These are phyloP conservation scores for Geranium incanum DNA, from an alignment of 441 rosid genomes.

Conservation along the genomic window DNA sequence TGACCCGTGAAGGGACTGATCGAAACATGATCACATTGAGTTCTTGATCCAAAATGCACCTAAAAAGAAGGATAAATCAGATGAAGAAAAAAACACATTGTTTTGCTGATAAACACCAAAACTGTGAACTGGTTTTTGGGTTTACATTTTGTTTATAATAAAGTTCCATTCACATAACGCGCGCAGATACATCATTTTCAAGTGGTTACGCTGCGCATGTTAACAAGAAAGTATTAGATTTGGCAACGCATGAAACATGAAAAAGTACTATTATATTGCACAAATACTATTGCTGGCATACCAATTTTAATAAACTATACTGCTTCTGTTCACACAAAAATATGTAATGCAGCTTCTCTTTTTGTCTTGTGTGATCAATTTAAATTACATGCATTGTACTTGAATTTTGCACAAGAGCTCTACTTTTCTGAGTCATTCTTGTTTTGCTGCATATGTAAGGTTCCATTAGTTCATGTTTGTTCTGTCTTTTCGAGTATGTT, in stretches of 20 bases:
- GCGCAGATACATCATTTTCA: slow-evolving; percentile 16
- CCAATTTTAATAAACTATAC: neutral
- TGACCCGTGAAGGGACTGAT: neutral
- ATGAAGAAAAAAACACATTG: neutral
- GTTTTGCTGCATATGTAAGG: slow-evolving; percentile 11
- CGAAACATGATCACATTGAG: neutral
- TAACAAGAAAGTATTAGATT: slow-evolving; percentile 24
- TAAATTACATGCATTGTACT: neutral
- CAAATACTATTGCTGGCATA: neutral
- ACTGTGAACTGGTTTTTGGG: neutral
- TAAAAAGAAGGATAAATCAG: too few species aligned
- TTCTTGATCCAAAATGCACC: neutral
- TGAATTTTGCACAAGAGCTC: neutral
- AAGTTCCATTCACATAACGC: slow-evolving; percentile 30
- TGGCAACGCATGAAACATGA: slow-evolving; percentile 16
- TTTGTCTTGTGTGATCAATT: slow-evolving; percentile 22
- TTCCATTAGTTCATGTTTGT: neutral
- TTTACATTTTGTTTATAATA: slow-evolving; percentile 13
- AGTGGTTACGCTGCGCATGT: slow-evolving; percentile 28
- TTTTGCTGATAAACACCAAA: neutral
- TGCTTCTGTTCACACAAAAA: neutral
- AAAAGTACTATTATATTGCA: neutral
- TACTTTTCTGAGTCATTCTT: slow-evolving; percentile 18
- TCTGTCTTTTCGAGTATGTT: neutral
- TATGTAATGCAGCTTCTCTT: slow-evolving; percentile 6